Base-by-base conservation (phyloP, 192 early-diverging fungal genomes). In the Linnemannia zychae region DNA sequence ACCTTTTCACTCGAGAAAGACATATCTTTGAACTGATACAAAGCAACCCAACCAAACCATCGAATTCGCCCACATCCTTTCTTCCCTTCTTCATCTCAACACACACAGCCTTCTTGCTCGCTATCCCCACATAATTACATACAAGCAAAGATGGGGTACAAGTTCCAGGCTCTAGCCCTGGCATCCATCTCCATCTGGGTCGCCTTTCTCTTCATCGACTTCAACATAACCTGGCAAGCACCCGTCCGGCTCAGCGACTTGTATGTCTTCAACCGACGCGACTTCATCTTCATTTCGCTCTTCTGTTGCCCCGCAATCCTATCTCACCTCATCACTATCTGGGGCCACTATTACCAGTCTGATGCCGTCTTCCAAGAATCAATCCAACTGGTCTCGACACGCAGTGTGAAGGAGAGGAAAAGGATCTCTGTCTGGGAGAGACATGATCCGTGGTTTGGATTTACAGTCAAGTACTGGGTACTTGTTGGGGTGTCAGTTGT, bases 381-480 rank as follows among this genome's bases (percentile, higher is more conserved):
- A 4, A 84, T 84, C 22, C 53, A 40, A 37, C 36, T 53, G 15
- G 82, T 84, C 13, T 49, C 72, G 0, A 75, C 77, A 0, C 12
- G 9, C 2, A 53, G 28, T 2, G 22, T 11, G 48, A 84, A 68
- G 31, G 44, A 75, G 31, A 37, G 67, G 44, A 69, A 76, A 33
- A 20, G 77, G 33, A 75, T 79, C 16, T 78, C 77, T 2, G 9
- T 79, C 1, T 84, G 82, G 82, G 82, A 84, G n/a, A 74, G 77
- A 33, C 77, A 79, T 49, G 82, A 84, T 38, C 76, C 76, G 20
- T 84, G 82, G 82, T 17, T 50, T 0, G 82, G 82, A n/a, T 84
- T 36, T 18, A 78, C 77, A 6, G 40, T 47, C 67, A 72, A 65
- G 46, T 78, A 75, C 38, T 84, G 82, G 82, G 47, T 71, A 4